Conservation (phyloP, 352 stramenopile species). For the Pythium aristosporum region DNA sequence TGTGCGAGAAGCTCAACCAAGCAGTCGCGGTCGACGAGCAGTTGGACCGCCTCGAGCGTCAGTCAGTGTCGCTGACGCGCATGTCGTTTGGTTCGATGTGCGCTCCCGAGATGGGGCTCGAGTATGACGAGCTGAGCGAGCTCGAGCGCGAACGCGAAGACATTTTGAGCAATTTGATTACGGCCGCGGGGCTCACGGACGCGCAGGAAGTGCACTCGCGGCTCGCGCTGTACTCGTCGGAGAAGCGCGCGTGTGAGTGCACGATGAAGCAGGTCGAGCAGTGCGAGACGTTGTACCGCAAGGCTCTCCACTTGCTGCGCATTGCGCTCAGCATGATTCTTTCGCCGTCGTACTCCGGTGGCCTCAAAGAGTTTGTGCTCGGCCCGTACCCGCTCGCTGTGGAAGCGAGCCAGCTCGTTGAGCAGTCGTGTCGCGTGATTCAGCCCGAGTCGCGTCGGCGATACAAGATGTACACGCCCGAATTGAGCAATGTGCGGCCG, state of each 20-base stretch:
- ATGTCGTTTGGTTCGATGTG: conserved; percentile 45
- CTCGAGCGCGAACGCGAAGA: conserved; percentile 76
- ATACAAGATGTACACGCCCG: conserved; percentile 63
- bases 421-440: conserved; percentile 64
- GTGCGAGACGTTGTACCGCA: conserved; percentile 67
- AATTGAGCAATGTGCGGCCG: conserved; percentile 39
- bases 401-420: conserved; percentile 73
- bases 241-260: conserved; percentile 76
- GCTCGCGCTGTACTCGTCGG: conserved; percentile 69
- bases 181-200: conserved; percentile 53
- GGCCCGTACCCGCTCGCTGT: conserved; percentile 71
- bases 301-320: conserved; percentile 72
- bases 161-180: conserved; percentile 64
- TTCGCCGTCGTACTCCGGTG: conserved; percentile 64
- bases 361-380: conserved; percentile 75
- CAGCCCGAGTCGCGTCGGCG: conserved; percentile 74
- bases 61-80: conserved; percentile 60
- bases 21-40: conserved; percentile 67
- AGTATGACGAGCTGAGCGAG: conserved; percentile 51
- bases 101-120: conserved; percentile 13
- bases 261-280: conserved; percentile 78
- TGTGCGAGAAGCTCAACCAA: conserved; percentile 73
- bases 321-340: conserved; percentile 70
- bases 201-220: conserved; percentile 70
- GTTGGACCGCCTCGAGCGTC: conserved; percentile 58